A percentile compares a stretch with the other conserved stretches of the same genome.
Evolutionary conservation across 805 yeast genomes (phyloP).

Genomic region (Pichia rugopelliculosa): DNA sequence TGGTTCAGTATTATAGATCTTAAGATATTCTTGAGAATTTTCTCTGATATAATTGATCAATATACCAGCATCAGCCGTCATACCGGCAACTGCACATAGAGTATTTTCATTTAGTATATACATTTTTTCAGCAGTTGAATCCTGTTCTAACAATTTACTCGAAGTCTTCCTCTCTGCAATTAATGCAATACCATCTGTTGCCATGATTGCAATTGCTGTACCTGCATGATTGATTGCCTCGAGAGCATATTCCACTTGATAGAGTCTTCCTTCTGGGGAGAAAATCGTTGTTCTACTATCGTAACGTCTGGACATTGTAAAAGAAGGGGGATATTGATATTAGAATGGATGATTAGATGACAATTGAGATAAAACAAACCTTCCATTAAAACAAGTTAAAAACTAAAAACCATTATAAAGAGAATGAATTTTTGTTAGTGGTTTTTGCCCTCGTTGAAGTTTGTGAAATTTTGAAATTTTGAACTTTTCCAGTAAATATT

Average conservation of each 20-base stretch:
- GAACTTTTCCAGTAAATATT: no score
- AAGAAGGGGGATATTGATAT: neutral
- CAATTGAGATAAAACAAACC: no score
- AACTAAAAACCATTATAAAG: no score
- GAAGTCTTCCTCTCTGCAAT: conserved; percentile 97
- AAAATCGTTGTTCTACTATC: conserved; percentile 98
- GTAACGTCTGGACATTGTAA: conserved; percentile 83
- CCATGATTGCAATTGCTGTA: conserved; percentile 70
- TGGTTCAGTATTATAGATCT: conserved; percentile 83
- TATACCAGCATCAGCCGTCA: conserved; percentile 94
- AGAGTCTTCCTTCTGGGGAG: conserved; percentile 97
- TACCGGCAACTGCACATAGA: conserved; percentile 94
- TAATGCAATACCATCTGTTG: conserved; percentile 81
- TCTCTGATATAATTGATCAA: conserved; percentile 82
- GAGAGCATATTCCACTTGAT: conserved; percentile 93
- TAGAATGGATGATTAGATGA: neutral
- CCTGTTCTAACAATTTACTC: conserved; percentile 86
- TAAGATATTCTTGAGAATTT: conserved; percentile 75
- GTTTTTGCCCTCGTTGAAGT: no score
- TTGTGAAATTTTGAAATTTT: no score
- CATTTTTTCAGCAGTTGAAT: conserved; percentile 86
- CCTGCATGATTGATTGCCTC: conserved; percentile 79
- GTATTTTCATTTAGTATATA: conserved; percentile 64
- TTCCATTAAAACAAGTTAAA: no score
- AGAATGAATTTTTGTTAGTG: no score